A percentile compares a stretch with the other conserved stretches of the same genome.
phyloP scores from a whole-genome alignment of 306 rosid genomes.

The Fragaria ananassa region DNA sequence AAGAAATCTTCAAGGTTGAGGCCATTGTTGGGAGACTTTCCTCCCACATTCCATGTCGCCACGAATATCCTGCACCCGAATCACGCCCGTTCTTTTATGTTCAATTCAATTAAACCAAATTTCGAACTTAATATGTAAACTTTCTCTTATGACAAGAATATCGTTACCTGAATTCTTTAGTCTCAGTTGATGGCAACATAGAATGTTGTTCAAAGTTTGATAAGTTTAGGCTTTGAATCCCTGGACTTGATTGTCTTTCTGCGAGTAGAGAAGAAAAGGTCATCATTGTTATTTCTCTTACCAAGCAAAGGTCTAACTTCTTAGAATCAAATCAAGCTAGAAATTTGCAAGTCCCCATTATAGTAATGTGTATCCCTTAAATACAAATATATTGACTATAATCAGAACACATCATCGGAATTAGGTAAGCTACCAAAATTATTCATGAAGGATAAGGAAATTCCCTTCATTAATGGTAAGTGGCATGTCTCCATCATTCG shows the following conservation, averaged over 20 bases:
- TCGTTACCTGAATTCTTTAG: slow-evolving; percentile 56
- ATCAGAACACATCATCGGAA: slow-evolving; percentile 22
- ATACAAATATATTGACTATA: slow-evolving; percentile 9
- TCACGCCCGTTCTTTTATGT: background rate
- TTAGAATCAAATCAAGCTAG: slow-evolving; percentile 32
- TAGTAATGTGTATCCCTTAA: slow-evolving; percentile 15
- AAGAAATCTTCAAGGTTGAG: slow-evolving; percentile 90
- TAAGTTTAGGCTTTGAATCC: slow-evolving; percentile 70
- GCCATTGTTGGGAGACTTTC: slow-evolving; percentile 65
- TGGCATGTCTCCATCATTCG: slow-evolving; percentile 22
- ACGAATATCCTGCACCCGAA: slow-evolving; percentile 57
- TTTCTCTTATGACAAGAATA: background rate
- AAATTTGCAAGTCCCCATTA: slow-evolving; percentile 1
- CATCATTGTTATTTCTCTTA: background rate
- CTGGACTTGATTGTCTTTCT: slow-evolving; percentile 62
- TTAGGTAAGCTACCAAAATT: slow-evolving; percentile 77
- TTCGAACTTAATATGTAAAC: background rate
- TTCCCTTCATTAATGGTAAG: slow-evolving; percentile 15
- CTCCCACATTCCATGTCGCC: slow-evolving; percentile 97
- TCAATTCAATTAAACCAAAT: background rate
- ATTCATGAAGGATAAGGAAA: slow-evolving; percentile 19
- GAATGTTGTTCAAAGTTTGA: slow-evolving; percentile 57
- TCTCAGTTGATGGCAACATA: slow-evolving; percentile 45
- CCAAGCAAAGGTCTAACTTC: slow-evolving; percentile 10
- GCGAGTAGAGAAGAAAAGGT: slow-evolving; percentile 25